Evolutionary conservation across 2,329 filamentous ascomycete genomes (phyloP).

Genomic region (Canariomyces notabilis): DNA sequence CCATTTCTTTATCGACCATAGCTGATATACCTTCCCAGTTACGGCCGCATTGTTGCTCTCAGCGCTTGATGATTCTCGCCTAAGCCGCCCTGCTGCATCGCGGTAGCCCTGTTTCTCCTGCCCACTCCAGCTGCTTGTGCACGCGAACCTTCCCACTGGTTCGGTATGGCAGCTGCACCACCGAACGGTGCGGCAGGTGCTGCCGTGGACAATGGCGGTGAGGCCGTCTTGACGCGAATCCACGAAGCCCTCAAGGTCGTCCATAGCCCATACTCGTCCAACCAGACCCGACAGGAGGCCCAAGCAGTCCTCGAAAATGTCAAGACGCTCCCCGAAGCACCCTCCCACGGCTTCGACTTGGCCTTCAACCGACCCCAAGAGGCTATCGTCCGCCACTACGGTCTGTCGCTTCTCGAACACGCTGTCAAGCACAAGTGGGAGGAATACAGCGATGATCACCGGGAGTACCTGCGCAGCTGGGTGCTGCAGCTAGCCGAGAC

Average conservation of each 20-base stretch:
- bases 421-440: conserved; percentile 82
- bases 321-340: conserved; percentile 73
- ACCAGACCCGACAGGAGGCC: conserved; percentile 75
- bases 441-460: conserved; percentile 65
- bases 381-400: conserved; percentile 85
- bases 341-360: conserved; percentile 77
- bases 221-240: conserved; percentile 57
- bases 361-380: conserved; percentile 71
- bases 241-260: conserved; percentile 82
- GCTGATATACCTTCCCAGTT: neutral
- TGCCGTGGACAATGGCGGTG: conserved; percentile 14
- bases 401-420: conserved; percentile 85
- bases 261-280: conserved; percentile 75
- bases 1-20: neutral
- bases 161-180: conserved; percentile 14
- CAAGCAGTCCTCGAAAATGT: conserved; percentile 80
- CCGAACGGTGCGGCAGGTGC: conserved; percentile 17
- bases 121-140: neutral
- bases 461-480: conserved; percentile 65
- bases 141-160: neutral
- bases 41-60: neutral
- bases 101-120: conserved; percentile 6
- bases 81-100: conserved; percentile 6
- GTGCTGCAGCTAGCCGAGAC: conserved; percentile 72
- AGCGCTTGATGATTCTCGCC: conserved; percentile 12